A percentile compares a stretch with the other conserved stretches of the same genome.
Conservation (phyloP, 441 rosid species). For the Geranium incanum region DNA sequence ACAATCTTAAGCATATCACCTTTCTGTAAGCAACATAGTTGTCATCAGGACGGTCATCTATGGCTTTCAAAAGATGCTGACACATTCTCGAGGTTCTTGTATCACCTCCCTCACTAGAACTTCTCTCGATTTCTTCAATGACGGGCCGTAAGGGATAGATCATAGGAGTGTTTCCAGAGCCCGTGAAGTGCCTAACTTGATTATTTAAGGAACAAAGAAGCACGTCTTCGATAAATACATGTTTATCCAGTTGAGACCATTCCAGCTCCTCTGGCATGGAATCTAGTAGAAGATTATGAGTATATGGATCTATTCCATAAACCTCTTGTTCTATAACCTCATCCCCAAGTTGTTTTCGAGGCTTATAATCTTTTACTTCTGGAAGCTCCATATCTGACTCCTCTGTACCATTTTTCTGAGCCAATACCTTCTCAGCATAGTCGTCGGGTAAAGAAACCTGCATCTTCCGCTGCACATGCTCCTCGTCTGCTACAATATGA, state of each 20-base stretch:
- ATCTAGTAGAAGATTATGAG: conserved; percentile 94
- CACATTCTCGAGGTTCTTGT: conserved; percentile 59
- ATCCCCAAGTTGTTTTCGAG: conserved; percentile 81
- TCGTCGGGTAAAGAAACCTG: conserved; percentile 91
- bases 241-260: conserved; percentile 73
- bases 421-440: conserved; percentile 85
- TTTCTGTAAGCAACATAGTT: conserved; percentile 94
- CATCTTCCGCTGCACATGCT: conserved; percentile 86
- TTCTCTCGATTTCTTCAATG: conserved; percentile 71
- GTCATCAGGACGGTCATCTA: conserved; percentile 84
- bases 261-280: conserved; percentile 93
- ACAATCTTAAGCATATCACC: conserved; percentile 37
- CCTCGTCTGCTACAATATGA: conserved; percentile 80
- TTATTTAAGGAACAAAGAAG: conserved; percentile 74
- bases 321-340: conserved; percentile 98
- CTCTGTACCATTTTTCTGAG: conserved; percentile 82
- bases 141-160: conserved; percentile 70
- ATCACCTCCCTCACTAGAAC: conserved; percentile 65
- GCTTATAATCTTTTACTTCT: conserved; percentile 93
- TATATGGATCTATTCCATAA: conserved; percentile 97
- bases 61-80: conserved; percentile 72
- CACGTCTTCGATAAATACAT: conserved; percentile 77
- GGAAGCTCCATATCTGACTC: conserved; percentile 99
- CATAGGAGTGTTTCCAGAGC: conserved; percentile 92
- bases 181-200: conserved; percentile 83